Evolutionary conservation across 345 rosid genomes (phyloP).

Genomic region (Ceriops decandra): DNA sequence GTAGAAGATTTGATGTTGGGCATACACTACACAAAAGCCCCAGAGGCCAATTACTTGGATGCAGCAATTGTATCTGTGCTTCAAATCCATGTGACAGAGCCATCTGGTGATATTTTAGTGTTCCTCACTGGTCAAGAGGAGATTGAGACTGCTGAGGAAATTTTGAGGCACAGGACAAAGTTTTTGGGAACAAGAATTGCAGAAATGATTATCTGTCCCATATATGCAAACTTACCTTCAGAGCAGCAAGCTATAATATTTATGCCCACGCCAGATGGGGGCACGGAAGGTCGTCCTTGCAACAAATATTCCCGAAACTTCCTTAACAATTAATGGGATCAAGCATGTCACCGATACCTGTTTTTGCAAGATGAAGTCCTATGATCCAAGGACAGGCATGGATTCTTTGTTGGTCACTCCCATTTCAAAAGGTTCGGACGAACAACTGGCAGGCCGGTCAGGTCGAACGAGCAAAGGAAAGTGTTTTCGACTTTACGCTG

Average conservation of each 20-base stretch:
- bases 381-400: constrained; percentile 89
- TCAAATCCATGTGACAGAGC: constrained; percentile 64
- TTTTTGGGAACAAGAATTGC: constrained; percentile 92
- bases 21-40: constrained; percentile 73
- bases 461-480: constrained; percentile 71
- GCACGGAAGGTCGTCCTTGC: constrained; percentile 84
- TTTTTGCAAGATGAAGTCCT: constrained; percentile 71
- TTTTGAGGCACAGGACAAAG: constrained; percentile 77
- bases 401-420: constrained; percentile 73
- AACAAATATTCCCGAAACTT: constrained; percentile 86
- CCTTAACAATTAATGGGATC: constrained; percentile 76
- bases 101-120: constrained; percentile 73
- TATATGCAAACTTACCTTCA: constrained; percentile 93
- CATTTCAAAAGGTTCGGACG: constrained; percentile 75
- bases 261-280: constrained; percentile 93
- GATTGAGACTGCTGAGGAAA: constrained; percentile 90
- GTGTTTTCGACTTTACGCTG: constrained; percentile 27
- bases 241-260: constrained; percentile 95
- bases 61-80: constrained; percentile 77
- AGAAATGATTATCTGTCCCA: constrained; percentile 90
- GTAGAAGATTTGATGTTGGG: constrained; percentile 83
- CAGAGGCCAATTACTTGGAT: constrained; percentile 80
- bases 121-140: constrained; percentile 87
- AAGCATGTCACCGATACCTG: constrained; percentile 82
- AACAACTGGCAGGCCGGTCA: constrained; percentile 80